phyloP scores from a whole-genome alignment of 225 moss, liverwort and hornwort genomes.

The Rhytidiadelphus loreus region DNA sequence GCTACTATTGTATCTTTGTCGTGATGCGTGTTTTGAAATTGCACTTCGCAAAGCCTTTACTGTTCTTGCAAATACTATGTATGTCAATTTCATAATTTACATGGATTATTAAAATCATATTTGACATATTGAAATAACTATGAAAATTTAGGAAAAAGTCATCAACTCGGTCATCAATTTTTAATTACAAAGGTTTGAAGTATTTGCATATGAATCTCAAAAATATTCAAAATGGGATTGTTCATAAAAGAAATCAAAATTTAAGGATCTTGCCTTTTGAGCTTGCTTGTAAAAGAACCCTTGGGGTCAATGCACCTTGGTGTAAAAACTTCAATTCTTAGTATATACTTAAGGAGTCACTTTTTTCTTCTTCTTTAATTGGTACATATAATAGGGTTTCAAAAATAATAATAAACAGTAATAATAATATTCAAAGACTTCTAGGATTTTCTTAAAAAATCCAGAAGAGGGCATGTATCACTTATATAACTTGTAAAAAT shows the following conservation, averaged over 20 bases:
- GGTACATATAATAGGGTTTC: accelerated
- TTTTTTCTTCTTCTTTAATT: not conserved
- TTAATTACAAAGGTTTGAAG: not conserved
- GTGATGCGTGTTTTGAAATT: conserved; percentile 37
- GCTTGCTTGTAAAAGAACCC: accelerated
- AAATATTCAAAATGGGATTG: accelerated
- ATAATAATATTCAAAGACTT: not conserved
- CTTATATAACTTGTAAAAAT: not conserved
- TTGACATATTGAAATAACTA: not conserved
- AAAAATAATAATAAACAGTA: not conserved
- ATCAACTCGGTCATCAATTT: accelerated
- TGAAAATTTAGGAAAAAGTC: not conserved
- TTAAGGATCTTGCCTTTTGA: not conserved
- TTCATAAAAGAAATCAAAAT: not conserved
- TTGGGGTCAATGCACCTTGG: not conserved
- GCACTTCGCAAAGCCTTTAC: conserved; percentile 71
- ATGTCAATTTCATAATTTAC: not conserved
- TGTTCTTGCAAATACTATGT: conserved; percentile 42
- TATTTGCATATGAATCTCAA: not conserved
- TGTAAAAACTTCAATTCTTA: not conserved
- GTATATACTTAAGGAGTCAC: no score
- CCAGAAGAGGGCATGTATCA: not conserved
- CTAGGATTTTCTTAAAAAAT: not conserved
- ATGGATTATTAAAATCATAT: not conserved
- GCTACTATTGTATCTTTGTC: conserved; percentile 67